Conservation (phyloP, 495 filamentous ascomycete species). For the Lentithecium fluviatile region DNA sequence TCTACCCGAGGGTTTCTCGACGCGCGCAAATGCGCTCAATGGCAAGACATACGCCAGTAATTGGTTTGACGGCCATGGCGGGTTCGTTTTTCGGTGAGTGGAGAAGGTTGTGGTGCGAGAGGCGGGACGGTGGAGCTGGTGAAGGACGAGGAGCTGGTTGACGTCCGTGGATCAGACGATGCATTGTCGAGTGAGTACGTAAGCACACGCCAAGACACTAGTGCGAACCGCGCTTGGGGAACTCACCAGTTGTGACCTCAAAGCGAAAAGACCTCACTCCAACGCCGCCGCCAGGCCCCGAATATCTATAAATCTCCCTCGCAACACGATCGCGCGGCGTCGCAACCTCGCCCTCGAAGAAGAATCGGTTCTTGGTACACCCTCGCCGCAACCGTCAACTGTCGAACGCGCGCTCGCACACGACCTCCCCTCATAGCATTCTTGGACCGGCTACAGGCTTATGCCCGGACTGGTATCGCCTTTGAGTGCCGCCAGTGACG, state of each 20-base stretch:
- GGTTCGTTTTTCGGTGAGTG: not conserved
- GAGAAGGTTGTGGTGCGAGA: slow-evolving; percentile 16
- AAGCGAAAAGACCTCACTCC: not conserved
- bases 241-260: too few relatives aligned
- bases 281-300: not conserved
- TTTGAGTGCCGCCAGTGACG: slow-evolving; percentile 10
- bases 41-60: slow-evolving; percentile 52
- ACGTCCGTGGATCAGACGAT: slow-evolving; percentile 5
- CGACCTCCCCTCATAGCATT: not conserved
- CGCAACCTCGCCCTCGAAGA: not conserved
- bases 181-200: not conserved
- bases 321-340: not conserved
- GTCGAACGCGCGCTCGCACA: not conserved
- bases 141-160: slow-evolving; percentile 13
- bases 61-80: slow-evolving; percentile 54
- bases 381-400: not conserved
- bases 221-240: slow-evolving; percentile 3
- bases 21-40: slow-evolving; percentile 12
- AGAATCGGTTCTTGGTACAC: not conserved
- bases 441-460: not conserved
- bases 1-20: slow-evolving; percentile 34
- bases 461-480: slow-evolving; percentile 19
- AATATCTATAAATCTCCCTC: not conserved
- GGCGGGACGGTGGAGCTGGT: slow-evolving; percentile 26
- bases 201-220: slow-evolving; percentile 4